Percentiles rank a stretch among this genome's conserved stretches.
Conservation (phyloP, 1,139 yeast species). For the Saccharomyces hybrid region DNA sequence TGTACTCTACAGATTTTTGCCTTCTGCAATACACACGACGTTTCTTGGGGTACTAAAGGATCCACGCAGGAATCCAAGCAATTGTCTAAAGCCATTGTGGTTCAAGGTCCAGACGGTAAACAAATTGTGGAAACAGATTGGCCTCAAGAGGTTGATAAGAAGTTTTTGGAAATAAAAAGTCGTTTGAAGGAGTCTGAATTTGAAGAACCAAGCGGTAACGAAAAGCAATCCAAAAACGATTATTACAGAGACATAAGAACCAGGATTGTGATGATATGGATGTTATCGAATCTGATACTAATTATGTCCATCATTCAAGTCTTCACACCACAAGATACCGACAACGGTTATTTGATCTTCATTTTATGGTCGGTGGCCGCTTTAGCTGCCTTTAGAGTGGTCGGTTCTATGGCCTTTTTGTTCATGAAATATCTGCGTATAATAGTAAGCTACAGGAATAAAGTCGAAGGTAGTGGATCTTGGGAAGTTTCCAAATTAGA, state of each 20-base stretch:
- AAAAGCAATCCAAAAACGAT: conserved; percentile 60
- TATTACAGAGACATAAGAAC: conserved; percentile 93
- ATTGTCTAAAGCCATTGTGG: conserved; percentile 56
- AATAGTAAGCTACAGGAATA: conserved; percentile 35
- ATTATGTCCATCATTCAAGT: conserved; percentile 84
- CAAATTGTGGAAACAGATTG: conserved; percentile 76
- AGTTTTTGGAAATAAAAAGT: conserved; percentile 70
- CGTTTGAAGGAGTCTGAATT: conserved; percentile 54
- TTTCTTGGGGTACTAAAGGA: conserved; percentile 96
- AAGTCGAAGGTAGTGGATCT: conserved; percentile 31
- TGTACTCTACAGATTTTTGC: conserved; percentile 91
- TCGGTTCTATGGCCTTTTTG: conserved; percentile 68
- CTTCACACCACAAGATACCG: conserved; percentile 54
- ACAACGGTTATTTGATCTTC: conserved; percentile 72
- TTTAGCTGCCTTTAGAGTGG: conserved; percentile 68
- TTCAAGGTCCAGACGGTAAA: conserved; percentile 45
- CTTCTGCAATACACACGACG: conserved; percentile 92
- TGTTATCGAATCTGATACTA: conserved; percentile 68
- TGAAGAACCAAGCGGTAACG: conserved; percentile 31
- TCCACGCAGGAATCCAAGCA: conserved; percentile 67
- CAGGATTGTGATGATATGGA: conserved; percentile 87
- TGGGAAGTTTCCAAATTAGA: conserved; percentile 14
- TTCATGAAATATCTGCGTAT: conserved; percentile 37
- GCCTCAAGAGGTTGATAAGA: conserved; percentile 63
- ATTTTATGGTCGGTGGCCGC: conserved; percentile 89